Evolutionary conservation across 139 green algal genomes (phyloP).

Genomic region (Chlorella vulgaris): DNA sequence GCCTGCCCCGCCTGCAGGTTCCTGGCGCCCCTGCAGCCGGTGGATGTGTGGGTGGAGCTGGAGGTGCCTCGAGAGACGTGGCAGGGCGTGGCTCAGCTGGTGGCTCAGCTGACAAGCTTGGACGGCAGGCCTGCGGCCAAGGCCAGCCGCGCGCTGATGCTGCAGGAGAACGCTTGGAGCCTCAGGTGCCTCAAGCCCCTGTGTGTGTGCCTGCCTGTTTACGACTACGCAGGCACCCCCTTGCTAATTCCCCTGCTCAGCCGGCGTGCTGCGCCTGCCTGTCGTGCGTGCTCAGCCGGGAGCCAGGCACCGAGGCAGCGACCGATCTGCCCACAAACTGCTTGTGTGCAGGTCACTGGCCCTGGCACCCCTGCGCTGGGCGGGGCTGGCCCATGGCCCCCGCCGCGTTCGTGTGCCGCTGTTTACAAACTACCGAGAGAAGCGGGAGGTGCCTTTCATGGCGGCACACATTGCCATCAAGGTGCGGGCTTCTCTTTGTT

Average conservation of each 20-base stretch:
- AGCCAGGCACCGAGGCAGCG: too few relatives aligned
- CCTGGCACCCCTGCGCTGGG: slow-evolving; percentile 25
- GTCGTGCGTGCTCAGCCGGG: too few relatives aligned
- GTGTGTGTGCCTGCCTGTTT: too few relatives aligned
- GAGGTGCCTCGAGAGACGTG: slow-evolving; percentile 12
- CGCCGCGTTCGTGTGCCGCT: slow-evolving; percentile 37
- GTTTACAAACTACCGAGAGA: slow-evolving; percentile 46
- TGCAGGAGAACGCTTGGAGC: slow-evolving; percentile 16
- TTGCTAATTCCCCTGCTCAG: too few relatives aligned
- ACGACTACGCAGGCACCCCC: too few relatives aligned
- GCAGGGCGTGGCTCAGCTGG: slow-evolving; percentile 34
- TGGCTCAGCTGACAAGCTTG: slow-evolving; percentile 37
- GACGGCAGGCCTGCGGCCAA: slow-evolving; percentile 25
- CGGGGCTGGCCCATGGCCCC: slow-evolving; percentile 9
- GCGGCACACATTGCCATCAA: slow-evolving; percentile 37
- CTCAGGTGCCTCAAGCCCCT: slow-evolving; percentile 2
- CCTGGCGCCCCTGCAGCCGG: slow-evolving; percentile 36
- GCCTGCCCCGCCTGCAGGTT: slow-evolving; percentile 22
- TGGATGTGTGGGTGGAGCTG: slow-evolving; percentile 60
- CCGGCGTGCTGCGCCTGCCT: too few relatives aligned
- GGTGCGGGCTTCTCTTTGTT: slow-evolving; percentile 2
- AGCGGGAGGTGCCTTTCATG: slow-evolving; percentile 34
- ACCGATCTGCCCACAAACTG: too few relatives aligned
- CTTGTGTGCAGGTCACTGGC: neutral
- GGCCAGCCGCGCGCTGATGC: slow-evolving; percentile 35